Percentiles rank a stretch among this genome's conserved stretches.
These are phyloP conservation scores for Boletus vermiculosoides DNA, from an alignment of 768 basidiomycete species.

Conservation along the genomic window DNA sequence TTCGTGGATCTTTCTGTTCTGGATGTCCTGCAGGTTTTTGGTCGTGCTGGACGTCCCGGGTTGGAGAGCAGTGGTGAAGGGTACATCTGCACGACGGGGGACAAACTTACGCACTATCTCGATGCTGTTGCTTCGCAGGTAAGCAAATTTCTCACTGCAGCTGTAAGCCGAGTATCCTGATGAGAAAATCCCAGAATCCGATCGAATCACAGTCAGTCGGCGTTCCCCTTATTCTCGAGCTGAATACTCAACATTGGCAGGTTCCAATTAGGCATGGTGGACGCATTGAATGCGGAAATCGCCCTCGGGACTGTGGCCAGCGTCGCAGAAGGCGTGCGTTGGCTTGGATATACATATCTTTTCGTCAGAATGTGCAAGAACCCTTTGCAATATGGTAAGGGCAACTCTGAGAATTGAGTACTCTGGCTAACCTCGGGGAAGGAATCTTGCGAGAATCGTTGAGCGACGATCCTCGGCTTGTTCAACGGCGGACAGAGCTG, in stretches of 20 bases:
- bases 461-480: conserved; percentile 70
- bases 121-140: conserved; percentile 87
- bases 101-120: conserved; percentile 89
- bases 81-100: conserved; percentile 92
- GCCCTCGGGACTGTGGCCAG: conserved; percentile 91
- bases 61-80: conserved; percentile 93
- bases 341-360: conserved; percentile 97
- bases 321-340: conserved; percentile 81
- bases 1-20: conserved; percentile 92
- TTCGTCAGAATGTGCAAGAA: conserved; percentile 94
- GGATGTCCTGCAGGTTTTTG: conserved; percentile 97
- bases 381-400: conserved; percentile 78
- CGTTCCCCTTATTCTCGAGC: neutral
- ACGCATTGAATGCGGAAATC: conserved; percentile 94
- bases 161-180: neutral
- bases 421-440: conserved; percentile 29
- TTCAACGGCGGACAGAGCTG: conserved; percentile 65
- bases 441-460: conserved; percentile 72
- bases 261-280: conserved; percentile 82
- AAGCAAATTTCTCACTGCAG: conserved; percentile 16
- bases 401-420: neutral
- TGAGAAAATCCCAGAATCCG: conserved; percentile 56
- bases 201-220: conserved; percentile 87
- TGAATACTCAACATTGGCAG: conserved; percentile 32
- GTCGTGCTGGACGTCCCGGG: conserved; percentile 88